These are phyloP conservation scores for Peribolospora baueri DNA, from an alignment of 768 basidiomycete genomes.

Conservation along the genomic window DNA sequence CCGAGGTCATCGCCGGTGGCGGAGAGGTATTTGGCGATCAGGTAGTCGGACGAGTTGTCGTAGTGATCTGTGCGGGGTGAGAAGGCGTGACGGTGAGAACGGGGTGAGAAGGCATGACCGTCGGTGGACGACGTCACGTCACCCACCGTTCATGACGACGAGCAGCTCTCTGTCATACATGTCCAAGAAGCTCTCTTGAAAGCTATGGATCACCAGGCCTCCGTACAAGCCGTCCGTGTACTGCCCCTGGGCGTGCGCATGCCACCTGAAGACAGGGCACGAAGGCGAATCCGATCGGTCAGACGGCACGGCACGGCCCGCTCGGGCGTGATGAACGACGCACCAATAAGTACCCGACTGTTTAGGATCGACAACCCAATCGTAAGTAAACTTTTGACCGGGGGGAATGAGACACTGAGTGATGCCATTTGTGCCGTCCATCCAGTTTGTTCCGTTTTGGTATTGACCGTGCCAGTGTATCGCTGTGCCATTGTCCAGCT, in stretches of 20 bases:
- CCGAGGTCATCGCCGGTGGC: neutral
- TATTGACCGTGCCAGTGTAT: conserved; percentile 12
- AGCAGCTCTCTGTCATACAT: neutral
- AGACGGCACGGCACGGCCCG: conserved; percentile 15
- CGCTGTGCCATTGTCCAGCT: neutral
- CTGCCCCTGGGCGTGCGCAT: conserved; percentile 13
- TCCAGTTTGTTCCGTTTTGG: conserved; percentile 23
- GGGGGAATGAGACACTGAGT: conserved; percentile 34
- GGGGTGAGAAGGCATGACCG: neutral
- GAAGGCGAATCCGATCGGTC: neutral
- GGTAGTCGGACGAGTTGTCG: neutral
- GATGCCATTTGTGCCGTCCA: conserved; percentile 27
- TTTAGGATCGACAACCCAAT: conserved; percentile 21
- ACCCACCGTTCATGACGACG: neutral
- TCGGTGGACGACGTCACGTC: neutral
- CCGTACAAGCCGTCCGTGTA: conserved; percentile 32
- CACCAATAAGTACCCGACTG: conserved; percentile 27
- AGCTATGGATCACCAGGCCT: conserved; percentile 25
- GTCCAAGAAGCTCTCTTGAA: conserved; percentile 17
- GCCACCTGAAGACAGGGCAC: neutral
- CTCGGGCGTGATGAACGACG: conserved; percentile 9
- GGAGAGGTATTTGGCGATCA: neutral
- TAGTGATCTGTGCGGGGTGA: neutral
- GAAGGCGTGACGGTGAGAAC: neutral
- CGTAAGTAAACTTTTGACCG: conserved; percentile 25